Evolutionary conservation across 2,329 filamentous ascomycete species (phyloP), one percentile per base, ranked within the genome.

Genomic region (Verticillium alfalfae): DNA sequence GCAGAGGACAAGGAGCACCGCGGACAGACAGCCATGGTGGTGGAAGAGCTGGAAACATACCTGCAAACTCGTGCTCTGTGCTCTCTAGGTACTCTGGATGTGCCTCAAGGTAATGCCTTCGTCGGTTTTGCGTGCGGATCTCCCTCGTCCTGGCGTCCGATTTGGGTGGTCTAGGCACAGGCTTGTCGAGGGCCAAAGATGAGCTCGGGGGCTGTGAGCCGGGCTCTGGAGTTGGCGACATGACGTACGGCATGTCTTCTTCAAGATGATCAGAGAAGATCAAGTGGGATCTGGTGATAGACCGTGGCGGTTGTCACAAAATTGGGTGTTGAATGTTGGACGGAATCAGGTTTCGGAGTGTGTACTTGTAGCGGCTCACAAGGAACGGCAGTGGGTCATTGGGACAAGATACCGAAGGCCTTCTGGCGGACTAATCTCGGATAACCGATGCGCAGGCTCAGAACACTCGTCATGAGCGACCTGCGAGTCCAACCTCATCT

Each of bases 61-160:
- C 78, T 31, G 81, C 80, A 41, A 86, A 76, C 68, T 87, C 83
- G 62, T 85, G 83, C 55, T 87, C 84, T 3, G 77, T 64, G 18
- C 72, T 80, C 37, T 73, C 66, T 71, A 94, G 90, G 76, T 96
- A 96, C 60, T 85, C 83, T 2, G 89, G 88, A 70, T 94, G 84
- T 5, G 84, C 79, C 64, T 88, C 84, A 31, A 96, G 81, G 70
- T 92, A 96, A 68, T 88, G 87, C 66, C 90, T 88, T 15, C 92
- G 85, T 58, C 92, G 84, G 75, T 96, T 96, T 75, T 90, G 92
- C 34, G 85, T 77, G 38, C 81, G 78, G 58, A 92, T 83, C 57
- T 78, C 78, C 4, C 75, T 76, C 5, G 70, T 64, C 56, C 76
- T 73, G 31, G 75, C 70, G 1, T 77, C 73, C 1, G 82, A 78